Evolutionary conservation across 805 yeast species (phyloP), one percentile per base, ranked within the genome.

Genomic region (Barnettozyma pratensis): DNA sequence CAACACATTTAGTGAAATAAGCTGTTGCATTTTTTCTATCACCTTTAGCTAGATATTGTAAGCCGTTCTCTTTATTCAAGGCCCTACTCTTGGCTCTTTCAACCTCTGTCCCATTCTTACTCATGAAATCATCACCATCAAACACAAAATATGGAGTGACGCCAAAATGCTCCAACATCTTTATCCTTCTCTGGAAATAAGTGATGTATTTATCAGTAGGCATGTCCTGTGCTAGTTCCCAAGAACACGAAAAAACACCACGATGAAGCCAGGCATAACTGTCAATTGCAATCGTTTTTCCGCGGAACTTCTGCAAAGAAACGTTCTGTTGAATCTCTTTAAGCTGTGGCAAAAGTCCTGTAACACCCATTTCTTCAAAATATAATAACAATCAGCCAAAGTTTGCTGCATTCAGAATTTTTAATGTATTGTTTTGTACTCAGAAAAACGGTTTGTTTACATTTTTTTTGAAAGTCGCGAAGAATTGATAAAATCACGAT

Each of bases 201-300:
- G 78, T 80, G 37, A 92, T 65, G 62, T 86, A 87, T 59, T 79
- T 75, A n/a, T 74, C 71, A 0, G 98, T 88, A 1, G 90, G 88
- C 44, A 68, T 65, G 9, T 79, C 87, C 45, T 77, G 70, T 7
- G 89, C 88, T 42, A 94, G 69, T 44, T 94, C 96, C 66, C 77
- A 80, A 0, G 97, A 86, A 66, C 98, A 91, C 14, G 88, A 71
- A 44, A 83, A 77, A 4, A 87, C 82, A 5, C 94, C 91, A 54
- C 87, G 79, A 66, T 94, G 99, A 5, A 94, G 76, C 99, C 99
- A 94, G 1, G 97, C 90, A 61, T 89, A 94, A 0, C 96, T 91
- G 62, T 94, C 99, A n/a, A 94, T 83, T 0, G 96, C 99, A 39
- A 91, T 68, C 0, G 86, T 81, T 58, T 83, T 74, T 1, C 96